Evolutionary conservation across 2,329 filamentous ascomycete species (phyloP).

Genomic region (Pseudopithomyces chartarum): DNA sequence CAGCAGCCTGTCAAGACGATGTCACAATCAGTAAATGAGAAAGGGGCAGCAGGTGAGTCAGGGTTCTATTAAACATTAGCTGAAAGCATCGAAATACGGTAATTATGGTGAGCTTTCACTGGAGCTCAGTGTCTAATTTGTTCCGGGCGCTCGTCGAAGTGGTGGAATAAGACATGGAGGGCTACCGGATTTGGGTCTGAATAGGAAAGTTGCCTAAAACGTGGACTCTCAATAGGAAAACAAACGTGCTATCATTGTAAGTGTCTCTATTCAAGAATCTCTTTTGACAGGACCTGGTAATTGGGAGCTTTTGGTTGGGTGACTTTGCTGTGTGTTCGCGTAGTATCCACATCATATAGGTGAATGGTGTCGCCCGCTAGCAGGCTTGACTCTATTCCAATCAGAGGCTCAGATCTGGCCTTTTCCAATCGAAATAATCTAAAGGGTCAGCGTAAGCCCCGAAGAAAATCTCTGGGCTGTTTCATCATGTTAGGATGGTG

Average conservation of each 20-base stretch:
- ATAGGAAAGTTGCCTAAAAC: constrained; percentile 28
- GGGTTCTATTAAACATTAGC: not conserved
- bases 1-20: not conserved
- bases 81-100: not conserved
- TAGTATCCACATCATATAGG: no score
- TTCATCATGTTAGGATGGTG: no score
- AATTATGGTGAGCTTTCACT: not conserved
- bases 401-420: no score
- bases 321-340: no score
- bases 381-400: no score
- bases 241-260: constrained; percentile 13
- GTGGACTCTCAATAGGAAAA: constrained; percentile 29
- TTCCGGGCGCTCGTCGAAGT: not conserved
- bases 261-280: constrained; percentile 13
- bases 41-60: not conserved
- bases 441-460: no score
- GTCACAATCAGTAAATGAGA: not conserved
- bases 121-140: not conserved
- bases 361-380: no score
- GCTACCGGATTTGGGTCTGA: constrained; percentile 38
- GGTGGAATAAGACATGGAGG: constrained; percentile 20
- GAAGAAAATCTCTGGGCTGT: no score
- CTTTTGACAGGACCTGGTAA: not conserved
- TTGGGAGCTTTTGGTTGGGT: no score
- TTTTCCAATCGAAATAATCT: no score